Evolutionary conservation across 108 stramenopile species (phyloP).

Genomic region (Poteriospumella lacustris): DNA sequence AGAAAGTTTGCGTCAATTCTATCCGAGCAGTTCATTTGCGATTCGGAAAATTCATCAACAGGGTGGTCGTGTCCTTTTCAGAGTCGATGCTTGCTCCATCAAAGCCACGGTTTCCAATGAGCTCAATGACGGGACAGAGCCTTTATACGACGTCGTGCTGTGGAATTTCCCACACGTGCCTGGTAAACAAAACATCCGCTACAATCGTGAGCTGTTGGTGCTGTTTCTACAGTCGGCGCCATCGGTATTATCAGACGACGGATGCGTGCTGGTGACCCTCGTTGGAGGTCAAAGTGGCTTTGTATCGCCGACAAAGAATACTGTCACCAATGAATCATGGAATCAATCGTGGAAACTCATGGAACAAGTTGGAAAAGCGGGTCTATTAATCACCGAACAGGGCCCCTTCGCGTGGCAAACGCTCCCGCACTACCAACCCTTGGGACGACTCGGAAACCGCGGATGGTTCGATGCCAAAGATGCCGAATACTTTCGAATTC

Average conservation of each 20-base stretch:
- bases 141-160: slow-evolving; percentile 18
- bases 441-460: background rate
- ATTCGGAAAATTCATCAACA: background rate
- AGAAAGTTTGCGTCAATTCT: background rate
- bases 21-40: background rate
- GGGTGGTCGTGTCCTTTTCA: background rate
- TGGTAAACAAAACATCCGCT: slow-evolving; percentile 25
- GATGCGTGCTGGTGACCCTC: background rate
- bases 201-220: background rate
- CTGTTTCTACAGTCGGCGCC: background rate
- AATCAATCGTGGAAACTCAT: background rate
- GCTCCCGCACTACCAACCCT: background rate
- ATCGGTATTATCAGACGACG: background rate
- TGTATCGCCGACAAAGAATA: too few species aligned
- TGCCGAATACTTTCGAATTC: background rate
- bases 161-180: slow-evolving; percentile 27
- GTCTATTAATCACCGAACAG: background rate
- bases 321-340: background rate
- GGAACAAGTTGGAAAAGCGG: background rate
- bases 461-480: background rate
- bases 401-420: background rate
- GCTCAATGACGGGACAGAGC: too few species aligned
- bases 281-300: background rate
- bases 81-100: background rate
- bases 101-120: background rate